A percentile compares a stretch with the other conserved stretches of the same genome.
Evolutionary conservation across 176 grass and related monocot genomes (phyloP).

Genomic region (Eragrostis nindensis): DNA sequence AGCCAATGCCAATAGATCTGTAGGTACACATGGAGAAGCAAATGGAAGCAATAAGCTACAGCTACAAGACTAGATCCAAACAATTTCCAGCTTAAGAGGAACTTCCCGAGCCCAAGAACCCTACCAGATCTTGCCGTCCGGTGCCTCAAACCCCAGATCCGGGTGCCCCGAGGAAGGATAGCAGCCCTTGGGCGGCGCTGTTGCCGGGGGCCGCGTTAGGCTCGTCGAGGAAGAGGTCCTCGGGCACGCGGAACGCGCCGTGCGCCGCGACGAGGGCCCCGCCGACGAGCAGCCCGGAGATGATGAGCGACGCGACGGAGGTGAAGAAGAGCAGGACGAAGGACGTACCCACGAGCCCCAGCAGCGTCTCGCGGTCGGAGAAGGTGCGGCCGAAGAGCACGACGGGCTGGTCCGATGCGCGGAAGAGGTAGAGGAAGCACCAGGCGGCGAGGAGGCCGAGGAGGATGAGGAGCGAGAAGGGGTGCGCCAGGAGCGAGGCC

Average conservation of each 20-base stretch:
- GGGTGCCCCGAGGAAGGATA: constrained; percentile 71
- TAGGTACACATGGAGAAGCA: constrained; percentile 18
- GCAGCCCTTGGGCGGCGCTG: constrained; percentile 54
- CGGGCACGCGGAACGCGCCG: constrained; percentile 72
- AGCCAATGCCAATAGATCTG: constrained; percentile 42
- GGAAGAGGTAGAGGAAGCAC: constrained; percentile 97
- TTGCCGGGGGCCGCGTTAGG: constrained; percentile 42
- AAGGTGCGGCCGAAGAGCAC: constrained; percentile 89
- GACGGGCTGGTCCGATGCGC: constrained; percentile 79
- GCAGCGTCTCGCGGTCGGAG: constrained; percentile 92
- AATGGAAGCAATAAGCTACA: constrained; percentile 18
- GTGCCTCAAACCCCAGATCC: constrained; percentile 62
- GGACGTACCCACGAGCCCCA: constrained; percentile 66
- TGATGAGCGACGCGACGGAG: constrained; percentile 85
- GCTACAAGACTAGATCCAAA: constrained; percentile 45
- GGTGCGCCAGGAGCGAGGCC: constrained; percentile 77
- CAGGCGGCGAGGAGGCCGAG: constrained; percentile 75
- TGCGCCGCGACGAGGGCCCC: constrained; percentile 71
- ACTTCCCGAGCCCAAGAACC: constrained; percentile 29
- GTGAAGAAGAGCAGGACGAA: constrained; percentile 81
- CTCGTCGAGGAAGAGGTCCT: constrained; percentile 95
- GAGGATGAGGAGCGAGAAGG: constrained; percentile 87
- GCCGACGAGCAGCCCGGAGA: constrained; percentile 82
- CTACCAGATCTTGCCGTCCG: constrained; percentile 54
- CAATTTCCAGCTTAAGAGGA: constrained; percentile 28